These are phyloP conservation scores for Paraphoma sp. DNA, from an alignment of 2,329 filamentous ascomycete species.

Conservation along the genomic window DNA sequence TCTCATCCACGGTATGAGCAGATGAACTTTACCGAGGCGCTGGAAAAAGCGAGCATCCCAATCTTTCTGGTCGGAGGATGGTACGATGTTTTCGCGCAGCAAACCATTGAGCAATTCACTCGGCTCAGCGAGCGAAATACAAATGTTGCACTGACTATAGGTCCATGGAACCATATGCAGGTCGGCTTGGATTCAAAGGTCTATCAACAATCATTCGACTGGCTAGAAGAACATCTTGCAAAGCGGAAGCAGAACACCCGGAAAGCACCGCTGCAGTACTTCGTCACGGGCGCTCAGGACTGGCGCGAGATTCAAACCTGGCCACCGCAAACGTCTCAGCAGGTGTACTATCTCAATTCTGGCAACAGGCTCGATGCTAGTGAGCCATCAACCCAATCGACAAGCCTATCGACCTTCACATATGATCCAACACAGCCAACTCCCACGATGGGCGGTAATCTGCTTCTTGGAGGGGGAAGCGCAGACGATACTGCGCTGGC, in stretches of 20 bases:
- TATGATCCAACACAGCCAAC: slow-evolving; percentile 18
- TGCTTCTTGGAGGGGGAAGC: slow-evolving; percentile 10
- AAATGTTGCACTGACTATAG: slow-evolving; percentile 15
- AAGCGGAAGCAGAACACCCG: not conserved
- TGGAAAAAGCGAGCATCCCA: slow-evolving; percentile 17
- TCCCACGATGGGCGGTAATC: slow-evolving; percentile 17
- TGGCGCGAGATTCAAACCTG: slow-evolving; percentile 12
- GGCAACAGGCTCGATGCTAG: not conserved
- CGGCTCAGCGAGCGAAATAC: slow-evolving; percentile 9
- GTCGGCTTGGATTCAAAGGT: not conserved
- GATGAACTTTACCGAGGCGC: slow-evolving; percentile 8
- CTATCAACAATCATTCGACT: slow-evolving; percentile 6
- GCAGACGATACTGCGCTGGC: slow-evolving; percentile 16
- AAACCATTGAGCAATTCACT: slow-evolving; percentile 21
- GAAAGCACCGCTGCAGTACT: slow-evolving; percentile 15
- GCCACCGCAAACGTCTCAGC: slow-evolving; percentile 6
- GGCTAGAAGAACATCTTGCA: slow-evolving; percentile 14
- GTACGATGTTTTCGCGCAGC: slow-evolving; percentile 17
- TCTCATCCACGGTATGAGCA: slow-evolving; percentile 11
- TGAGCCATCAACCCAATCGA: not conserved
- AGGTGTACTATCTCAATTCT: slow-evolving; percentile 2
- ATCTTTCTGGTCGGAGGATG: slow-evolving; percentile 18
- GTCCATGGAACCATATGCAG: slow-evolving; percentile 14
- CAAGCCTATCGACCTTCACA: slow-evolving; percentile 8
- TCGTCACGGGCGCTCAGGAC: slow-evolving; percentile 18